Percentiles rank a stretch among this genome's conserved stretches.
Conservation (phyloP, 148 eudicot genomes). For the Camellia sinensis region DNA sequence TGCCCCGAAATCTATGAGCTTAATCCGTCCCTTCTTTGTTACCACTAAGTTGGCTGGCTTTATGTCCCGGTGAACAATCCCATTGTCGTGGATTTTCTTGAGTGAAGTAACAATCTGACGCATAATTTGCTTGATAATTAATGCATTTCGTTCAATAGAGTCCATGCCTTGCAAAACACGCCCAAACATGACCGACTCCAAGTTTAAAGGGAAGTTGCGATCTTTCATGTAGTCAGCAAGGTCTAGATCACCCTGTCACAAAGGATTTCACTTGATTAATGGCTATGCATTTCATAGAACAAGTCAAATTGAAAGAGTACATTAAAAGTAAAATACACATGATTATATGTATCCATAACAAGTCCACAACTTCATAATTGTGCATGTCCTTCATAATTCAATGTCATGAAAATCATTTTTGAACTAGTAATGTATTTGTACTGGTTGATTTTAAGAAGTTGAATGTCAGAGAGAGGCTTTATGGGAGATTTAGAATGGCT, state of each 20-base stretch:
- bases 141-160: conserved; percentile 61
- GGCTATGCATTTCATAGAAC: not conserved
- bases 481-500: not conserved
- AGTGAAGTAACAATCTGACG: conserved; percentile 86
- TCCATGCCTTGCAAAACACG: conserved; percentile 75
- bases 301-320: not conserved
- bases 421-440: not conserved
- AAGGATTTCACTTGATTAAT: not conserved
- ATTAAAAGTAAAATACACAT: not conserved
- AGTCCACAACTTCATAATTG: not conserved
- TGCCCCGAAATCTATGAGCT: conserved; percentile 95
- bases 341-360: no score
- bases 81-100: conserved; percentile 85
- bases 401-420: not conserved
- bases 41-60: conserved; percentile 94
- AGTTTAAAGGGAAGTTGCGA: conserved; percentile 73
- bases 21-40: conserved; percentile 86
- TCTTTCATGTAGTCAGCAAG: conserved; percentile 82
- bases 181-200: conserved; percentile 83
- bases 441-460: not conserved
- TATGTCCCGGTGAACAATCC: conserved; percentile 92
- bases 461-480: not conserved
- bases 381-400: not conserved
- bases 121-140: conserved; percentile 90
- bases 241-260: conserved; percentile 83